These are phyloP conservation scores for Globisporangium canariense DNA, from an alignment of 352 stramenopile species.

Conservation along the genomic window DNA sequence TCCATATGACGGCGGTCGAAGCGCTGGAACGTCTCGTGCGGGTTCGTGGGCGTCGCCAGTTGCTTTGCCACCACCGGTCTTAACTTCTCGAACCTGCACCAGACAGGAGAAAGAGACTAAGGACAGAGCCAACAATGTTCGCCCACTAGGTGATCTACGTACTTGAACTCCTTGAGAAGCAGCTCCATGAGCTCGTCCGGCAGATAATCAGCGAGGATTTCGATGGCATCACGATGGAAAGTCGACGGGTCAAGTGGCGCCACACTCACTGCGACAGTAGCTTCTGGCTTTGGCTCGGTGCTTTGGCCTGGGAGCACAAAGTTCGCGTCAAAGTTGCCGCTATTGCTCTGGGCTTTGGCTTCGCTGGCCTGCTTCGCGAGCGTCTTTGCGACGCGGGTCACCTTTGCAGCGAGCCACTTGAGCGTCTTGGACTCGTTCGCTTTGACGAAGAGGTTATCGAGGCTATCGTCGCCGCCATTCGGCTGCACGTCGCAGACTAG, in stretches of 20 bases:
- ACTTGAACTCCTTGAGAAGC: constrained; percentile 58
- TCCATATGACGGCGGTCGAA: constrained; percentile 33
- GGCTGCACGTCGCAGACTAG: constrained; percentile 55
- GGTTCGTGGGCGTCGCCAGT: constrained; percentile 2
- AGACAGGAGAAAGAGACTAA: neutral
- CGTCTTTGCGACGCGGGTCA: constrained; percentile 30
- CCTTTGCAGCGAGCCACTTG: constrained; percentile 52
- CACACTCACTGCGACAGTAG: neutral
- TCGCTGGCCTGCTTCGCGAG: constrained; percentile 32
- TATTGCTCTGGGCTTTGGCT: constrained; percentile 19
- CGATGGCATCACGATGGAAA: constrained; percentile 44
- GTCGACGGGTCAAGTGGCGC: constrained; percentile 3
- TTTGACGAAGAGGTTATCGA: constrained; percentile 60
- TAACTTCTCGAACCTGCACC: constrained; percentile 28
- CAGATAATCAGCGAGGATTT: constrained; percentile 58
- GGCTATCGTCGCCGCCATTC: constrained; percentile 30
- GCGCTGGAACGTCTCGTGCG: constrained; percentile 19
- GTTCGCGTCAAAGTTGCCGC: constrained; percentile 29
- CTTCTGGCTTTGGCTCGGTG: constrained; percentile 14
- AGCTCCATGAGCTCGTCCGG: constrained; percentile 35
- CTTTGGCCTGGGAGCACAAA: constrained; percentile 10
- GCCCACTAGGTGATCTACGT: constrained; percentile 14
- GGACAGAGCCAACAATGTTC: neutral
- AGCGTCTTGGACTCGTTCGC: constrained; percentile 50
- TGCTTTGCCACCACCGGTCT: constrained; percentile 17